phyloP scores from a whole-genome alignment of 2,329 filamentous ascomycete genomes.

The Juglanconis juglandina region DNA sequence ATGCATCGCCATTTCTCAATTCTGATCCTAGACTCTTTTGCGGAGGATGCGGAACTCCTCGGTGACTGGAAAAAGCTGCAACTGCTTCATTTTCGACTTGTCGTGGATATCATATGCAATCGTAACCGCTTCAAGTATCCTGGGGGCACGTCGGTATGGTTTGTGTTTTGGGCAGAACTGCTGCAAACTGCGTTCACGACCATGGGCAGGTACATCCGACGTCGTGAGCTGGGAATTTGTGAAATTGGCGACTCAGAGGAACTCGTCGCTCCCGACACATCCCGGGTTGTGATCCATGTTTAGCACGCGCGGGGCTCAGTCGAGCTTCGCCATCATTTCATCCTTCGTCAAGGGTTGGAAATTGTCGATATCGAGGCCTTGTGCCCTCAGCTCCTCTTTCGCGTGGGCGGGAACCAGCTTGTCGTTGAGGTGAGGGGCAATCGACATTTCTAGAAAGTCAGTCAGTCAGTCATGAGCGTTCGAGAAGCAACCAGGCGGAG shows the following conservation, averaged over 20 bases:
- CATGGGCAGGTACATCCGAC: conserved; percentile 14
- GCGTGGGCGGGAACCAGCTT: conserved; percentile 84
- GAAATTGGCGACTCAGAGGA: conserved; percentile 2
- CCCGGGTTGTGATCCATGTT: conserved; percentile 10
- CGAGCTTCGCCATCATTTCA: conserved; percentile 96
- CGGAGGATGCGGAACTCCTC: background rate
- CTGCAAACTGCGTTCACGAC: conserved; percentile 10
- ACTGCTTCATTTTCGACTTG: conserved; percentile 6
- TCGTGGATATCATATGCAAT: conserved; percentile 13
- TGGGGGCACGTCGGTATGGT: conserved; percentile 7
- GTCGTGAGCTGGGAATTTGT: conserved; percentile 4
- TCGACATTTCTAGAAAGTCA: conserved; percentile 76
- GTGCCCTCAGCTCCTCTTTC: conserved; percentile 67
- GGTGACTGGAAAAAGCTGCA: conserved; percentile 13
- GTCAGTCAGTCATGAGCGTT: conserved; percentile 21
- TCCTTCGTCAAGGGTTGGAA: conserved; percentile 88
- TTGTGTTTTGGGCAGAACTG: conserved; percentile 9
- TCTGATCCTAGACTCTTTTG: conserved; percentile 2
- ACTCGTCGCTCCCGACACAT: conserved; percentile 14
- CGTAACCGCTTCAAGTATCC: conserved; percentile 10
- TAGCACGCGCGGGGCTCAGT: conserved; percentile 58
- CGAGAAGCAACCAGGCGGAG: background rate
- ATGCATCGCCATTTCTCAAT: background rate
- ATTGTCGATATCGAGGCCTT: conserved; percentile 88
- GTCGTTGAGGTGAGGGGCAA: conserved; percentile 80